Base-by-base conservation (phyloP, 164 flowering plant species). In the Nymphaea colorata region DNA sequence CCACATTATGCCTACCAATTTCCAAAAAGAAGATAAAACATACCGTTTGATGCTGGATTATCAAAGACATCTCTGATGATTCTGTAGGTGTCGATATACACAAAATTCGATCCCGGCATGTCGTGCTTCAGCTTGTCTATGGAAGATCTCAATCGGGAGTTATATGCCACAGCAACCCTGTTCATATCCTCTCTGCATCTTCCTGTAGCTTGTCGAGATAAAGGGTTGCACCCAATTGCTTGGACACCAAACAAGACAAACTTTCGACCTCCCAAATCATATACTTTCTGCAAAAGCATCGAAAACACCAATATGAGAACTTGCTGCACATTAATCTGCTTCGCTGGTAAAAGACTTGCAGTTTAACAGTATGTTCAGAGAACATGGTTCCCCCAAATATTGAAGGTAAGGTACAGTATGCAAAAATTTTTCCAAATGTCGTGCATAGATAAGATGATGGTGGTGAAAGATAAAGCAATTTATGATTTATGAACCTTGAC, bases 221-320 rank as follows among this genome's bases (percentile, higher is more conserved):
- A 5, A 1, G 89, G 90, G 45, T 72, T 69, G 75, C 87, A 87
- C 25, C 96, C 96, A 3, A 85, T 15, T 4, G 88, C 84, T 45
- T 83, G 76, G 5, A 87, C 44, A 6, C 80, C 69, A 64, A 87
- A 70, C 47, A 87, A 6, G 63, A 82, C 89, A 61, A 89, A 85
- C 66, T 84, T 89, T 8, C 92, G 62, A 4, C 70, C 90, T 41
- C 96, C 96, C 63, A 83, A 67, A 42, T 8, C 8, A 75, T 85
- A 73, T 73, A 89, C 62, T 61, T 69, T 81, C 96, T 89, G 88
- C 79, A 77, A 42, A 17, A 36, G 25, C 14, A 51, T 25, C 36
- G 36, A 5, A 51, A 51, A 3, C 2, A 51, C 57, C 57, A 51
- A 51, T 8, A 51, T 51, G 8, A 51, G 8, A 51, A 51, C 14